Percentiles rank a stretch among this genome's conserved stretches.
Conservation (phyloP, 2,329 filamentous ascomycete species). For the Passalora sequoiae region DNA sequence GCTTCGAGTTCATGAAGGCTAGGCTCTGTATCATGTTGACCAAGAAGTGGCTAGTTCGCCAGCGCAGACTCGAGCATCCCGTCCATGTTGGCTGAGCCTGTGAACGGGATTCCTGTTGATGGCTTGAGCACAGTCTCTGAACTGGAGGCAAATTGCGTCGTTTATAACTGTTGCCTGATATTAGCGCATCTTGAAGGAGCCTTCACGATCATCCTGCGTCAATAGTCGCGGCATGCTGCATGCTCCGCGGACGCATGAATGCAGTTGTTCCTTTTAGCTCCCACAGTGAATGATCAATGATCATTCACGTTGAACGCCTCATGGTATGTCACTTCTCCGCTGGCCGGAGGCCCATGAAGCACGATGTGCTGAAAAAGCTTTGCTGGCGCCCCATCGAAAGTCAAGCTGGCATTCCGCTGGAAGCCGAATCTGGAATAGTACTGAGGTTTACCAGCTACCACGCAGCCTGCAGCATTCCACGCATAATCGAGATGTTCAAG, state of each 20-base stretch:
- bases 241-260: not conserved
- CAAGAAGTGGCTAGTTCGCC: not conserved
- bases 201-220: not conserved
- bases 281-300: not conserved
- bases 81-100: not conserved
- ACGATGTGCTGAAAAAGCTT: constrained; percentile 3
- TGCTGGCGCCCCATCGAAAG: constrained; percentile 6
- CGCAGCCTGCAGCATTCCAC: constrained; percentile 6
- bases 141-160: not conserved
- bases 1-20: not conserved
- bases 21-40: not conserved
- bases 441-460: constrained; percentile 6
- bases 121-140: not conserved
- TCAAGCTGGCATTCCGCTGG: not conserved
- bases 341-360: not conserved
- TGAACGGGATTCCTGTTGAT: not conserved
- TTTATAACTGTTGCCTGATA: constrained; percentile 1
- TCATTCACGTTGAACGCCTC: constrained; percentile 6
- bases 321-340: constrained; percentile 8
- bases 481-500: not conserved
- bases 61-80: not conserved
- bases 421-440: constrained; percentile 11
- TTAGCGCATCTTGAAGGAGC: not conserved
- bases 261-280: too few species aligned
- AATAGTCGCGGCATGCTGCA: not conserved